Conservation (phyloP, 805 yeast species). For the Wickerhamiella spandovensis region DNA sequence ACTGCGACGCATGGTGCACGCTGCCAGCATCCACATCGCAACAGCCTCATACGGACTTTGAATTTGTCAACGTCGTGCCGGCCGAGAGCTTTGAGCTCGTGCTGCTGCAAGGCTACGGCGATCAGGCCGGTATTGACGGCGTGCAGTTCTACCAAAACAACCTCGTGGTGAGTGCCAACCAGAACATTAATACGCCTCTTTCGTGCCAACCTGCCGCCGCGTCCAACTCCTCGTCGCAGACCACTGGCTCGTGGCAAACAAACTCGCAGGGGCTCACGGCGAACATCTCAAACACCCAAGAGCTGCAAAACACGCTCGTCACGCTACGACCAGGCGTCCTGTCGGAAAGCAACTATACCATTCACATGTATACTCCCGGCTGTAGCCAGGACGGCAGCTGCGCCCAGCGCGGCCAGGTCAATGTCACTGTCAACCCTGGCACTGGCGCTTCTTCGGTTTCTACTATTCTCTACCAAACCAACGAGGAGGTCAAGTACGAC, state of each 20-base stretch:
- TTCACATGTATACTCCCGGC: slow-evolving; percentile 76
- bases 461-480: slow-evolving; percentile 62
- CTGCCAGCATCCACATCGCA: slow-evolving; percentile 30
- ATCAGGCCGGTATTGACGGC: slow-evolving; percentile 55
- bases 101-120: slow-evolving; percentile 56
- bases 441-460: slow-evolving; percentile 29
- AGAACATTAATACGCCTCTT: slow-evolving; percentile 50
- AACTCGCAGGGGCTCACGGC: slow-evolving; percentile 19
- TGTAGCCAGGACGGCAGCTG: slow-evolving; percentile 62
- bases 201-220: slow-evolving; percentile 34
- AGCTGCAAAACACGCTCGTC: slow-evolving; percentile 27
- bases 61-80: slow-evolving; percentile 54
- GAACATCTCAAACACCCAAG: slow-evolving; percentile 20
- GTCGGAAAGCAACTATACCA: slow-evolving; percentile 59
- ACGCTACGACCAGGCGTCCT: slow-evolving; percentile 56
- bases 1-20: slow-evolving; percentile 89
- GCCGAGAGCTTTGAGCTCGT: slow-evolving; percentile 51
- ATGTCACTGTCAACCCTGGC: slow-evolving; percentile 50
- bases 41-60: slow-evolving; percentile 69
- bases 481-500: slow-evolving; percentile 70
- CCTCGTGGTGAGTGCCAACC: slow-evolving; percentile 58
- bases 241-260: slow-evolving; percentile 20
- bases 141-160: slow-evolving; percentile 50
- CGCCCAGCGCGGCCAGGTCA: slow-evolving; percentile 55
- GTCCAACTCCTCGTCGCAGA: slow-evolving; percentile 23